Percentiles rank a stretch among this genome's conserved stretches.
phyloP scores from a whole-genome alignment of 2,329 filamentous ascomycete species.

The Moelleriella libera region DNA sequence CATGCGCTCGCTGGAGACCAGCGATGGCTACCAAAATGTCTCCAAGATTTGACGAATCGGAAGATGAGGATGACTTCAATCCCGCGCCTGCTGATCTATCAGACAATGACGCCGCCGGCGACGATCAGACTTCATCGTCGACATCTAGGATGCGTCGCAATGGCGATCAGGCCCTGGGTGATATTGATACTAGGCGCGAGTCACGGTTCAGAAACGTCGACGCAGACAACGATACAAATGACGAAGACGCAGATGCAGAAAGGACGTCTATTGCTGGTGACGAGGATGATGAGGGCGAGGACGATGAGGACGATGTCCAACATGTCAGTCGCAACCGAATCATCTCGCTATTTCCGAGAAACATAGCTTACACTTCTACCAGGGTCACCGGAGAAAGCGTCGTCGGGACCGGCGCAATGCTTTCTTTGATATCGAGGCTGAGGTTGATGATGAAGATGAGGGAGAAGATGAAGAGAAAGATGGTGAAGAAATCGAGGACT shows the following conservation, averaged over 20 bases:
- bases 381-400: conserved; percentile 67
- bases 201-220: conserved; percentile 9
- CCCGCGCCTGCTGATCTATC: conserved; percentile 61
- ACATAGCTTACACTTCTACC: background rate
- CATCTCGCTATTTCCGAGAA: background rate
- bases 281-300: conserved; percentile 47
- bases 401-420: conserved; percentile 62
- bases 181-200: conserved; percentile 18
- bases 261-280: conserved; percentile 28
- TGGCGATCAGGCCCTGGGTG: conserved; percentile 15
- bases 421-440: conserved; percentile 96
- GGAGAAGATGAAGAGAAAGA: conserved; percentile 83
- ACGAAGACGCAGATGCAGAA: conserved; percentile 18
- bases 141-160: conserved; percentile 18
- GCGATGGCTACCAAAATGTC: conserved; percentile 33
- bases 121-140: conserved; percentile 18
- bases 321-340: conserved; percentile 25
- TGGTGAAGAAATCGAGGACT: conserved; percentile 66
- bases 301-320: conserved; percentile 55
- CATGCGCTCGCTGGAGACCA: background rate
- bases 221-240: conserved; percentile 19
- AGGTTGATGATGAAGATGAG: conserved; percentile 90
- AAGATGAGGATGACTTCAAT: conserved; percentile 84
- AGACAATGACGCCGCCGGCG: conserved; percentile 37
- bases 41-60: conserved; percentile 44